Evolutionary conservation across 176 grass and related monocot genomes (phyloP).

Genomic region (Secale cereale): DNA sequence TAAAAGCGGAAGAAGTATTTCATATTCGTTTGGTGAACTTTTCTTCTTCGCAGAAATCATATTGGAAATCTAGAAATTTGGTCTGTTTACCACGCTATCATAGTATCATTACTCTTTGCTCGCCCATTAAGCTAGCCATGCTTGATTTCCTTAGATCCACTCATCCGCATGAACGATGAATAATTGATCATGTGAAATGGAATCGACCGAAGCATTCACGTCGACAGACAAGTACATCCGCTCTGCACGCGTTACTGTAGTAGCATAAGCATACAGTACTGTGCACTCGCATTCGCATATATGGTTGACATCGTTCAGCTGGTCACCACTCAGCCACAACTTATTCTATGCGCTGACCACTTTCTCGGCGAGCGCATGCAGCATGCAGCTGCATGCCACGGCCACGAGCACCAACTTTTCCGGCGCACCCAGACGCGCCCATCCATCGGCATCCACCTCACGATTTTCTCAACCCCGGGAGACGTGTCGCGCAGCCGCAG

Average conservation of each 20-base stretch:
- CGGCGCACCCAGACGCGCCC: neutral
- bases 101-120: neutral
- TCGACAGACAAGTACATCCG: neutral
- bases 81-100: neutral
- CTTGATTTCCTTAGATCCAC: neutral
- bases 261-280: neutral
- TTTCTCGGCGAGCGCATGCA: neutral
- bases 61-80: no score
- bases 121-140: neutral
- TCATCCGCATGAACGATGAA: no score
- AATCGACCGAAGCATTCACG: neutral
- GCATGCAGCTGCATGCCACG: neutral
- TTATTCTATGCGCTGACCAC: neutral
- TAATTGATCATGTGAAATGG: neutral
- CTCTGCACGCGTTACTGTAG: neutral
- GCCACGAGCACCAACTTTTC: slow-evolving; percentile 1
- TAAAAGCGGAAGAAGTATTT: no score
- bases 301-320: neutral
- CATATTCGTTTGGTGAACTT: no score
- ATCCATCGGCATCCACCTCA: neutral
- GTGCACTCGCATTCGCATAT: neutral
- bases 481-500: slow-evolving; percentile 24
- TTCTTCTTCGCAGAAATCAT: no score
- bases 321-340: neutral
- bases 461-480: neutral